Conservation (phyloP, 345 rosid species). For the Ailanthus altissimus region DNA sequence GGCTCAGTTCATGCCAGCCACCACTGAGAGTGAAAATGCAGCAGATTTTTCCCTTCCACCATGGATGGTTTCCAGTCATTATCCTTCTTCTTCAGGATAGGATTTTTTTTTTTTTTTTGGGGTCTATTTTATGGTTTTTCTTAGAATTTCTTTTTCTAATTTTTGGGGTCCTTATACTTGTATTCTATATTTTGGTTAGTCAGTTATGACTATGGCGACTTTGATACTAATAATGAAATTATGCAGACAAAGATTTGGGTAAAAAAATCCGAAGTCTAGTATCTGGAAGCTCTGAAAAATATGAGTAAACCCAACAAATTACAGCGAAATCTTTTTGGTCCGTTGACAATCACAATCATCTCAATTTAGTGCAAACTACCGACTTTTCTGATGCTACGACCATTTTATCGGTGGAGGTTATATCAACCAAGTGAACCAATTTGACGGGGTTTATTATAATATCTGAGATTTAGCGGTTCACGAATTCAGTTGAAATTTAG, state of each 20-base stretch:
- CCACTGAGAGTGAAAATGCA: constrained; percentile 13
- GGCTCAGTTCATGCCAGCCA: constrained; percentile 14
- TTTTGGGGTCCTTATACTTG: background rate
- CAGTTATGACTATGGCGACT: background rate
- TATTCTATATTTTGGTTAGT: background rate
- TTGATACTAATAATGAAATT: background rate
- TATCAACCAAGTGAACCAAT: too few relatives aligned
- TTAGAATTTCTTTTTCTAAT: background rate
- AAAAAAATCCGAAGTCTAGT: background rate
- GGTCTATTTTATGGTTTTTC: too few relatives aligned
- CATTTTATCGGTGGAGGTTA: background rate
- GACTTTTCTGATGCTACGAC: background rate
- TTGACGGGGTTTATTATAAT: too few relatives aligned
- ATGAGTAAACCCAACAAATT: background rate
- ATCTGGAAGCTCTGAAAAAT: background rate
- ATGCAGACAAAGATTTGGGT: background rate
- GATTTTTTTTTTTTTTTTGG: background rate
- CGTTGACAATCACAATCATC: background rate
- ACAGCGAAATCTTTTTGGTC: background rate
- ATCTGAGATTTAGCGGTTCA: too few relatives aligned
- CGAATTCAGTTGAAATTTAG: too few relatives aligned
- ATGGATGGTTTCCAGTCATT: constrained; percentile 33
- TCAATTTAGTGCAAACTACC: background rate
- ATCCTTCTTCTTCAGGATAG: constrained; percentile 29
- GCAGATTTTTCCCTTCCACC: constrained; percentile 8